Base-by-base conservation (phyloP, 108 stramenopile genomes). In the Pseudonitzschia multiseries region DNA sequence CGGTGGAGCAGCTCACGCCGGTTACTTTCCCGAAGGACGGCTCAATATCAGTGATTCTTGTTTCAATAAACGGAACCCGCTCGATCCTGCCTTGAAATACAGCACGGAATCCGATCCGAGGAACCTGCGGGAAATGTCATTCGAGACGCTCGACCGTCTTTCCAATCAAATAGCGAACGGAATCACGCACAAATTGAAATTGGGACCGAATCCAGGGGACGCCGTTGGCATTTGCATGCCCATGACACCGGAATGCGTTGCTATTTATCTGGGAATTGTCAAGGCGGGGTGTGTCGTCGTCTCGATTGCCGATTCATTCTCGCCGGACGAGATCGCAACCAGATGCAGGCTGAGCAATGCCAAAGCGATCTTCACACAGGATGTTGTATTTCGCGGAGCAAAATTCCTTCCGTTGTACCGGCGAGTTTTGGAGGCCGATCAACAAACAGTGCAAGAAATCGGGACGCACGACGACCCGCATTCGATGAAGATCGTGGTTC, bases 241-340 rank as follows among this genome's bases (percentile, higher is more conserved):
- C 26, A 79, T 79, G 79, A 79, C 79, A n/a, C 79, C 79, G 8
- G 79, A 79, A 71, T 75, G 63, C 3, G 61, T 79, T 61, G 79
- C 73, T 32, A 70, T 79, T 12, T 79, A 79, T 59, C 59, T 79
- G 17, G 79, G 73, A 29, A 75, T 79, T 0, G 73, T 79, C 50
- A 74, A 79, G 57, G 73, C 79, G 14, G 79, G 79, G 1, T 75
- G 73, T 43, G 74, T 75, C 12, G 79, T 79, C 20, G 51, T 79
- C 43, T 75, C 69, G 22, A 79, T 79, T 63, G 73, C 79, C 2
- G 79, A 79, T 43, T 75, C 74, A 31, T 79, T 79, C 52, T 70
- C 74, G 73, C 29, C 79, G 4, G 59, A 65, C 21, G 73, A 74
- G 43, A 79, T 79, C 18, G 73, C 79, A 3, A 79, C 74, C 0